These are phyloP conservation scores for Zostera marina DNA, from an alignment of 116 monocot genomes.

Conservation along the genomic window DNA sequence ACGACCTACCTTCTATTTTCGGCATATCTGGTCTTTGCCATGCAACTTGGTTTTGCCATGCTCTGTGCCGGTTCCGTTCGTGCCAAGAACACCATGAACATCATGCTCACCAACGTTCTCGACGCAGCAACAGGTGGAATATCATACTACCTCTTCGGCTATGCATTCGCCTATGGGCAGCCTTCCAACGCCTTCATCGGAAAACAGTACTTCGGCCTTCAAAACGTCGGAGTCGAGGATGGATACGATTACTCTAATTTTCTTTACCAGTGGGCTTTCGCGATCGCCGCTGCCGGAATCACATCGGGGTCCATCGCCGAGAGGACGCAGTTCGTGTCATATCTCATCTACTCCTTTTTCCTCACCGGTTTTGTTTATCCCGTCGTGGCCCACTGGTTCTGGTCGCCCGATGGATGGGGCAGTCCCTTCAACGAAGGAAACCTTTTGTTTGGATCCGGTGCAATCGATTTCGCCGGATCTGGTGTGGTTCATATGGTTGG, in stretches of 20 bases:
- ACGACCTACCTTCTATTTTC: constrained; percentile 18
- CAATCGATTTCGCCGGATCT: constrained; percentile 67
- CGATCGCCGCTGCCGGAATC: constrained; percentile 57
- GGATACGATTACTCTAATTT: constrained; percentile 57
- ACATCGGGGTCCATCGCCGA: constrained; percentile 39
- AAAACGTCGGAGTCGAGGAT: constrained; percentile 11
- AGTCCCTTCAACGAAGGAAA: constrained; percentile 3
- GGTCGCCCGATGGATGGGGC: constrained; percentile 67
- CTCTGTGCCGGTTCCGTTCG: constrained; percentile 84
- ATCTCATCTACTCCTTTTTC: constrained; percentile 59
- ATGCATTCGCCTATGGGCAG: constrained; percentile 59
- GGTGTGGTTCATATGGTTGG: constrained; percentile 71
- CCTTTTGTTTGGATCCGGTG: constrained; percentile 36
- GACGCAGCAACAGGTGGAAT: constrained; percentile 57
- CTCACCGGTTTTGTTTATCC: constrained; percentile 72
- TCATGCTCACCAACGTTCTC: constrained; percentile 90
- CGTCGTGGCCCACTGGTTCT: constrained; percentile 73
- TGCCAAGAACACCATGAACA: constrained; percentile 90
- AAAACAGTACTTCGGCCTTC: constrained; percentile 39
- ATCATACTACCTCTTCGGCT: constrained; percentile 85
- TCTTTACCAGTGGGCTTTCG: constrained; percentile 56
- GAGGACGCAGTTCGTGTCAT: constrained; percentile 58
- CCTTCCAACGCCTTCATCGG: constrained; percentile 58
- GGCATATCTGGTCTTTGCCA: constrained; percentile 70
- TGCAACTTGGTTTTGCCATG: constrained; percentile 87